Evolutionary conservation across 257 asterid genomes (phyloP), one percentile per base, ranked within the genome.

Genomic region (Lithospermum erythrorhizon): DNA sequence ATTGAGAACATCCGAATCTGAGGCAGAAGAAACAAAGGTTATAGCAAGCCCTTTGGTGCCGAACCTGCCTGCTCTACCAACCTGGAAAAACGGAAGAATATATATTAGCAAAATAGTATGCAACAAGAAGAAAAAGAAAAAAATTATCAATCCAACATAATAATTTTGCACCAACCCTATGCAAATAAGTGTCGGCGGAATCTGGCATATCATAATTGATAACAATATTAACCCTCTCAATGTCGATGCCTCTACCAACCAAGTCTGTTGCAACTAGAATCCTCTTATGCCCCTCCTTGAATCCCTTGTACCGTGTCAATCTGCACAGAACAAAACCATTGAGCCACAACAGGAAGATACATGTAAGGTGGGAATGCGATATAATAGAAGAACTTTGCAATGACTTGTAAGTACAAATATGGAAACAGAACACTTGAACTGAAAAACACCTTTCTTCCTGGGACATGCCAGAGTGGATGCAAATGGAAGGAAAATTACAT

Each of bases 391-490:
- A 13, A 11, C 13, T 14, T 4, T 17, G 2, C 11, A 2, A 13
- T 41, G 16, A 11, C 49, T 41, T 41, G 17, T n/a, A 8, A 41
- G 49, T 41, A 11, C 18, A 41, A 41, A 41, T 11, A 41, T 41
- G 16, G 3, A 11, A 41, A 41, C 49, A 41, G 3, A 41, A 11
- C 49, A 41, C 49, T 41, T 11, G 0, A 41, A 41, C 18, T 41
- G 49, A 8, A 41, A 41, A 41, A 3, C 49, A 86, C 96, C 96
- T 86, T 73, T 89, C 96, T 72, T 88, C 96, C 66, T 88, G 96
- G 61, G 96, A 76, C 96, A 88, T 88, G 76, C 96, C 96, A 72
- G 96, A 88, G 73, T 88, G 96, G 61, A 88, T 88, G 78, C 96
- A 88, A 30, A 88, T 88, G 32, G 95, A 85, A 21, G 96, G 96